These are phyloP conservation scores for Acanthamoeba royreba DNA, from an alignment of 208 protist genomes.

Conservation along the genomic window DNA sequence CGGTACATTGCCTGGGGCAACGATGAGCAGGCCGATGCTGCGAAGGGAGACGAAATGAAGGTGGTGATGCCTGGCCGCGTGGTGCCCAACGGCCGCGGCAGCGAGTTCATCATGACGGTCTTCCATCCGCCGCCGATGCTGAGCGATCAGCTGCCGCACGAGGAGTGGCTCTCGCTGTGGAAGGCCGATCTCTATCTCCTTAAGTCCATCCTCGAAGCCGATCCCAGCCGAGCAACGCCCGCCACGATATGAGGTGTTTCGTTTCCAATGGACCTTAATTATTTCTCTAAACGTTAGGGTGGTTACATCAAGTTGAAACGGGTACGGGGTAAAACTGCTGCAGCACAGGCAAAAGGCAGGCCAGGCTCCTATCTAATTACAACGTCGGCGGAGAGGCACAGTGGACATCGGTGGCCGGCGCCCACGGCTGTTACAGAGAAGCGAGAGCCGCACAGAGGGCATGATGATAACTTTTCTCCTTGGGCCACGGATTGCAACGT, in stretches of 20 bases:
- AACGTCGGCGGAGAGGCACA: background rate
- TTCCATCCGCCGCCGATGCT: background rate
- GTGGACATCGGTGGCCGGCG: background rate
- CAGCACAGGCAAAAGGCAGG: too few species aligned
- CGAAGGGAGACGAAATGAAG: too few species aligned
- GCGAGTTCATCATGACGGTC: background rate
- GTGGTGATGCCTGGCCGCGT: background rate
- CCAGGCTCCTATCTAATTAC: too few species aligned
- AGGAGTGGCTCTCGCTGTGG: background rate
- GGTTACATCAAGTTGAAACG: too few species aligned
- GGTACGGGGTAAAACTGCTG: too few species aligned
- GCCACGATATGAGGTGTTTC: too few species aligned
- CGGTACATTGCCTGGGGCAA: background rate
- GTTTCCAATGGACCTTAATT: too few species aligned
- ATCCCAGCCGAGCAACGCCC: too few species aligned
- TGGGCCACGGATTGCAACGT: background rate
- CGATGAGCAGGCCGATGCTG: background rate
- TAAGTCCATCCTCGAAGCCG: background rate
- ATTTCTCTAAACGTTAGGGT: too few species aligned
- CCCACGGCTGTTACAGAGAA: background rate
- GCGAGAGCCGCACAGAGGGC: background rate
- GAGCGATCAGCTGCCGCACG: background rate
- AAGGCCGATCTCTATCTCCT: background rate
- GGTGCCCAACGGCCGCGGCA: background rate
- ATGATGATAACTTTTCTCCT: background rate